These are phyloP conservation scores for Vitis labrusca DNA, from an alignment of 164 flowering plant genomes.

Conservation along the genomic window DNA sequence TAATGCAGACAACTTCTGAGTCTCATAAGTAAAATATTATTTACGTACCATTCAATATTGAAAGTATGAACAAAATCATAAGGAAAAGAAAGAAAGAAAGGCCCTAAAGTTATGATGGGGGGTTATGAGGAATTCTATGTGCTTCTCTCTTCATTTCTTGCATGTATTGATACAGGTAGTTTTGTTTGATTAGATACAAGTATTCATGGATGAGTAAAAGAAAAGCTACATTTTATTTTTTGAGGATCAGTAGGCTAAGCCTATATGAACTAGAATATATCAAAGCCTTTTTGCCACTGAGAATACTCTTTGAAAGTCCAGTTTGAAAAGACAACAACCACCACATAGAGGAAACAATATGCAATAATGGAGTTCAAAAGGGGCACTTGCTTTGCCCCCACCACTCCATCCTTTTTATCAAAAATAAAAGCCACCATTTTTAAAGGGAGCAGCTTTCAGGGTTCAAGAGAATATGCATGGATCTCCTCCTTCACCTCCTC, in stretches of 20 bases:
- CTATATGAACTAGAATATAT: conserved; percentile 9
- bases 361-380: conserved; percentile 56
- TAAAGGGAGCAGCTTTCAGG: conserved; percentile 42
- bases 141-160: not conserved
- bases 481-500: conserved; percentile 21
- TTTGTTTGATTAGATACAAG: not conserved
- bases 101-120: too few species aligned
- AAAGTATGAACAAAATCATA: not conserved
- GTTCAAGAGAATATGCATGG: conserved; percentile 66
- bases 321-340: conserved; percentile 24
- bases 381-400: conserved; percentile 33
- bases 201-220: conserved; percentile 2
- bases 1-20: too few species aligned
- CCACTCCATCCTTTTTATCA: conserved; percentile 19
- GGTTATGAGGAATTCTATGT: not conserved
- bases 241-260: not conserved
- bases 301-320: conserved; percentile 4
- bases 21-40: not conserved
- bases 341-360: conserved; percentile 30
- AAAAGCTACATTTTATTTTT: conserved; percentile 4
- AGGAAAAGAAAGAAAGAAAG: not conserved
- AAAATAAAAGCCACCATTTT: conserved; percentile 35
- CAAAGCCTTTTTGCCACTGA: conserved; percentile 16
- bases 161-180: not conserved
- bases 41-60: too few species aligned